Conservation (phyloP, 306 rosid genomes). For the Dalbergia cultrata region DNA sequence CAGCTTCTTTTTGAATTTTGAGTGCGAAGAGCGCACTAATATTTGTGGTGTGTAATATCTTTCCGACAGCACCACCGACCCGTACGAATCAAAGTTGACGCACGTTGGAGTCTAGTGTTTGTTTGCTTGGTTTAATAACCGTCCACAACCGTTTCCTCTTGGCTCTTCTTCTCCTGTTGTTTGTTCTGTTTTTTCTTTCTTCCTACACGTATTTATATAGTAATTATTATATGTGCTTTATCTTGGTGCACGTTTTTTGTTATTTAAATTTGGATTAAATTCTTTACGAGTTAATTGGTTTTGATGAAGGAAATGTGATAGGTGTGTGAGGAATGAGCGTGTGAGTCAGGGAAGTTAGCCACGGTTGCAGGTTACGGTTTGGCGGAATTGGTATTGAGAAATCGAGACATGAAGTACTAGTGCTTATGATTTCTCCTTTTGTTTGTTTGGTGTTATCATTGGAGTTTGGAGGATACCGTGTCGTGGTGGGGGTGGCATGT, state of each 20-base stretch:
- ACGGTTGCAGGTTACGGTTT: neutral
- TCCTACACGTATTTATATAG: too few relatives aligned
- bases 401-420: neutral
- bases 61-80: neutral
- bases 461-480: neutral
- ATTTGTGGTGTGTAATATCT: constrained; percentile 1
- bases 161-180: too few relatives aligned
- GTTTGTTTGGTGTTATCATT: neutral
- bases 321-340: neutral
- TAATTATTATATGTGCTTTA: neutral
- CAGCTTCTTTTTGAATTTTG: neutral
- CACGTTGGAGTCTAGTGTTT: neutral
- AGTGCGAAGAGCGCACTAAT: neutral
- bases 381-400: neutral
- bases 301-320: neutral
- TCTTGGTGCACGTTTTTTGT: neutral
- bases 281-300: too few relatives aligned
- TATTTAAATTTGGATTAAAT: too few relatives aligned
- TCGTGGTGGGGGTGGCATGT: too few relatives aligned
- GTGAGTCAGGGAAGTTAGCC: neutral
- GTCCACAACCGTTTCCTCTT: constrained; percentile 27
- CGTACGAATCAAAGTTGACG: neutral
- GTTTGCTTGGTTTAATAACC: constrained; percentile 24
- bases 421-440: too few relatives aligned
- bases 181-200: too few relatives aligned